Evolutionary conservation across 2,329 filamentous ascomycete species (phyloP).

Genomic region (Tympanopsis confertula): DNA sequence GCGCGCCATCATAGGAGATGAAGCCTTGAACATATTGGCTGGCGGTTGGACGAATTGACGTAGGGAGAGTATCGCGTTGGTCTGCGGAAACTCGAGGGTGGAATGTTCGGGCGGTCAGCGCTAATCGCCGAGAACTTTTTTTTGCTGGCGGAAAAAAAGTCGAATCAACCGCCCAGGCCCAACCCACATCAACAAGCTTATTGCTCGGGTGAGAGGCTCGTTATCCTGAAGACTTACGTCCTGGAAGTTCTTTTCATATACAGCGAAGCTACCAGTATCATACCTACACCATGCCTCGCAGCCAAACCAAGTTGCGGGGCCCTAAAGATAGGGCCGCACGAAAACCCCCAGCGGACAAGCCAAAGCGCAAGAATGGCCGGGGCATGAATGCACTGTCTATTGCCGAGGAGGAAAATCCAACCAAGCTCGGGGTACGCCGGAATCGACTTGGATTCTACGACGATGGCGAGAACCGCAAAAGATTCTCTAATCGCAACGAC

Average conservation of each 20-base stretch:
- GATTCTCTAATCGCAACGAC: conserved; percentile 17
- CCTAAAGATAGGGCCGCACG: conserved; percentile 19
- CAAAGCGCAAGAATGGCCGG: conserved; percentile 31
- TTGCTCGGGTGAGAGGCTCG: too few relatives aligned
- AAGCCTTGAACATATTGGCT: conserved; percentile 25
- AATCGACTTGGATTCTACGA: conserved; percentile 44
- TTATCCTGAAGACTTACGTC: too few relatives aligned
- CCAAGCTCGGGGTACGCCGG: conserved; percentile 36
- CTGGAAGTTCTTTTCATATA: conserved; percentile 3
- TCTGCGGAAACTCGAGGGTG: too few relatives aligned
- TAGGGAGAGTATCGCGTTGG: conserved; percentile 1
- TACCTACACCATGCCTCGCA: conserved; percentile 21
- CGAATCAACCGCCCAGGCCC: conserved; percentile 6
- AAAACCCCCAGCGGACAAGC: conserved; percentile 23
- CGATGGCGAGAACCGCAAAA: conserved; percentile 20
- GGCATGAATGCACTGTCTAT: conserved; percentile 47
- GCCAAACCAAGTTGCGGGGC: conserved; percentile 22
- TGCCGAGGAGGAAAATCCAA: conserved; percentile 43
- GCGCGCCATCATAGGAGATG: conserved; percentile 12
- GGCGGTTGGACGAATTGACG: conserved; percentile 5
- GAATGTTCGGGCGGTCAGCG: not conserved
- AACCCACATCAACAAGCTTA: conserved; percentile 5
- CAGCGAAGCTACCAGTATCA: conserved; percentile 3
- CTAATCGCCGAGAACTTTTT: conserved; percentile 4
- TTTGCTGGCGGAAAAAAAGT: conserved; percentile 14